Conservation (phyloP, 164 flowering plant genomes). For the Vitis rupestris region DNA sequence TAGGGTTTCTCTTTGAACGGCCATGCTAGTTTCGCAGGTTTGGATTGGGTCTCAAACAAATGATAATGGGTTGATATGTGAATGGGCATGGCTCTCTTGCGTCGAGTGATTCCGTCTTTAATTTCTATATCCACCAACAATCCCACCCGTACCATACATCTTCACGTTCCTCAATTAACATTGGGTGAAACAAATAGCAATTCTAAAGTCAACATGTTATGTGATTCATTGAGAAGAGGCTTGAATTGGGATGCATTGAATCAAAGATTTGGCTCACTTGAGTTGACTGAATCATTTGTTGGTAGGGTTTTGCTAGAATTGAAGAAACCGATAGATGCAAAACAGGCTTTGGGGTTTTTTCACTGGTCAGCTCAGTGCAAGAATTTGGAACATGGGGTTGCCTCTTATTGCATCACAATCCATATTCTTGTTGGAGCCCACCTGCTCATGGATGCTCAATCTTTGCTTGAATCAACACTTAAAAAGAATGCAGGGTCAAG, state of each 20-base stretch:
- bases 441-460: conserved; percentile 55
- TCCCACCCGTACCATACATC: too few species aligned
- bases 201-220: conserved; percentile 9
- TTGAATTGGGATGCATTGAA: conserved; percentile 50
- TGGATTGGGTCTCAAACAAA: too few species aligned
- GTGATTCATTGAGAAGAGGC: conserved; percentile 43
- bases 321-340: conserved; percentile 59
- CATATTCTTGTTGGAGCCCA: conserved; percentile 58
- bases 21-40: too few species aligned
- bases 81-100: too few species aligned
- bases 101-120: too few species aligned
- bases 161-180: too few species aligned
- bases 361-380: conserved; percentile 64
- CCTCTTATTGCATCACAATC: conserved; percentile 48
- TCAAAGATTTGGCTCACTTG: conserved; percentile 24
- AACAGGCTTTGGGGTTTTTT: conserved; percentile 65
- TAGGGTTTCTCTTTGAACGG: too few species aligned
- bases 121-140: too few species aligned
- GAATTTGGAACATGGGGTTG: conserved; percentile 40
- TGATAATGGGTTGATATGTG: too few species aligned
- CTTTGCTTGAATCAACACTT: conserved; percentile 58
- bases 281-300: conserved; percentile 31
- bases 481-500: conserved; percentile 15
- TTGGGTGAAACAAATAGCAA: too few species aligned
- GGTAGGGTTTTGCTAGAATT: conserved; percentile 53